These are phyloP conservation scores for Turritis glabra DNA, from an alignment of 345 rosid species.

Conservation along the genomic window DNA sequence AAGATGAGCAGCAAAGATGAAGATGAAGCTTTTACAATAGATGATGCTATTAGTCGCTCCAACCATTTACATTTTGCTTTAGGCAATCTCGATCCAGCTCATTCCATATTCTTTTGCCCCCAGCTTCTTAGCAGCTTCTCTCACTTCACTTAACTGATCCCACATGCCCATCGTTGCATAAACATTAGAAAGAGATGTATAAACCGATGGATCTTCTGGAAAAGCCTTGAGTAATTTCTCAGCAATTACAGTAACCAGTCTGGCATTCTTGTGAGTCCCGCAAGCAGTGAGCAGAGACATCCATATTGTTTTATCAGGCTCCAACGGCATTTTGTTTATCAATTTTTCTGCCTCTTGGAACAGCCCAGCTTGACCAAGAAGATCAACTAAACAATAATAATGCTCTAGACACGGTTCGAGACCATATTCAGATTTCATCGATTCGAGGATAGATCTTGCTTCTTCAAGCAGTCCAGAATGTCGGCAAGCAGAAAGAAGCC, in stretches of 20 bases:
- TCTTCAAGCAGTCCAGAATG: slow-evolving; percentile 65
- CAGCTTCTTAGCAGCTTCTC: slow-evolving; percentile 52
- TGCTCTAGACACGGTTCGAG: slow-evolving; percentile 63
- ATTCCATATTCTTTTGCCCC: slow-evolving; percentile 60
- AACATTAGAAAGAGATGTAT: slow-evolving; percentile 68
- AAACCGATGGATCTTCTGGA: slow-evolving; percentile 55
- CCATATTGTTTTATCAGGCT: slow-evolving; percentile 73
- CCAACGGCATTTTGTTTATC: slow-evolving; percentile 57
- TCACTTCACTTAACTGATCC: slow-evolving; percentile 58
- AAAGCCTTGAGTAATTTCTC: slow-evolving; percentile 43
- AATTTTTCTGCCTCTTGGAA: slow-evolving; percentile 53
- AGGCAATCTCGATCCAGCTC: slow-evolving; percentile 58
- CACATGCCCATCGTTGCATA: slow-evolving; percentile 67
- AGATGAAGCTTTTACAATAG: not conserved
- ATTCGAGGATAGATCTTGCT: slow-evolving; percentile 50
- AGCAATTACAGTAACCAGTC: slow-evolving; percentile 46
- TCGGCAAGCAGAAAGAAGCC: slow-evolving; percentile 72
- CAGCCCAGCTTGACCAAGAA: slow-evolving; percentile 68
- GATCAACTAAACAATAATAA: slow-evolving; percentile 69
- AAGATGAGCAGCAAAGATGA: too few species aligned
- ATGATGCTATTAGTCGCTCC: not conserved
- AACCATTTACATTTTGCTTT: slow-evolving; percentile 15
- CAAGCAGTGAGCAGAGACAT: slow-evolving; percentile 66
- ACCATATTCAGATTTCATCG: slow-evolving; percentile 54
- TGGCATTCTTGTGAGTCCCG: slow-evolving; percentile 53